These are phyloP conservation scores for Beauveria sp. DNA, from an alignment of 2,329 filamentous ascomycete species.

Conservation along the genomic window DNA sequence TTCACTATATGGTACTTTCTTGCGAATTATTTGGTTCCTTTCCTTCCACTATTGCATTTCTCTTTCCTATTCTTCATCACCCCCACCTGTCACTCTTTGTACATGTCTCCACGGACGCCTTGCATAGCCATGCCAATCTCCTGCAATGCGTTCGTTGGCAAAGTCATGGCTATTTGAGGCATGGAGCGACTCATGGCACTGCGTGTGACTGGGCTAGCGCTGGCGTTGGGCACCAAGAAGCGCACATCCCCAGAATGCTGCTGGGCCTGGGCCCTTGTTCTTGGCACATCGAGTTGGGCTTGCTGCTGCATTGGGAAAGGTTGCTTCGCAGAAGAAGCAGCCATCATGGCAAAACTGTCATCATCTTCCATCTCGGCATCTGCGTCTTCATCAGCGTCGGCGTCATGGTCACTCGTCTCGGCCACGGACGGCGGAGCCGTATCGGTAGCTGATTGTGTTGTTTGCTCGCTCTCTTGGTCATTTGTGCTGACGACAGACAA, in stretches of 20 bases:
- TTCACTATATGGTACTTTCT: background rate
- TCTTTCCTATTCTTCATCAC: background rate
- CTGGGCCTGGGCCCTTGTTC: slow-evolving; percentile 31
- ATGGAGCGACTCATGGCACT: slow-evolving; percentile 36
- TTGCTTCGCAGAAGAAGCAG: slow-evolving; percentile 31
- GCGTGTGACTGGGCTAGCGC: slow-evolving; percentile 27
- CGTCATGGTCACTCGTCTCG: slow-evolving; percentile 35
- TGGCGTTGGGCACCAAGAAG: slow-evolving; percentile 37
- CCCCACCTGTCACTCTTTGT: slow-evolving; percentile 35
- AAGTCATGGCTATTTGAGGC: slow-evolving; percentile 37
- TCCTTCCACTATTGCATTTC: background rate
- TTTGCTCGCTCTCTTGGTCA: slow-evolving; percentile 27
- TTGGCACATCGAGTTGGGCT: slow-evolving; percentile 35
- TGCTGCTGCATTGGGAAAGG: slow-evolving; percentile 32
- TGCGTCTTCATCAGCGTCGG: slow-evolving; percentile 13
- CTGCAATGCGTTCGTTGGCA: slow-evolving; percentile 33
- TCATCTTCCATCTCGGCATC: slow-evolving; percentile 50
- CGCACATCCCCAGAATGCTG: slow-evolving; percentile 28
- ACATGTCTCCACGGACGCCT: slow-evolving; percentile 43
- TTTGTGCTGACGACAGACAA: slow-evolving; percentile 30
- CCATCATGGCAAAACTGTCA: slow-evolving; percentile 46
- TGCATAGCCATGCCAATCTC: slow-evolving; percentile 41
- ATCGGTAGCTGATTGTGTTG: slow-evolving; percentile 24
- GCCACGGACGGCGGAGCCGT: slow-evolving; percentile 34
- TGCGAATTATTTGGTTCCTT: background rate